phyloP scores from a whole-genome alignment of 2,329 filamentous ascomycete species.

The Curvularia verruculosa region DNA sequence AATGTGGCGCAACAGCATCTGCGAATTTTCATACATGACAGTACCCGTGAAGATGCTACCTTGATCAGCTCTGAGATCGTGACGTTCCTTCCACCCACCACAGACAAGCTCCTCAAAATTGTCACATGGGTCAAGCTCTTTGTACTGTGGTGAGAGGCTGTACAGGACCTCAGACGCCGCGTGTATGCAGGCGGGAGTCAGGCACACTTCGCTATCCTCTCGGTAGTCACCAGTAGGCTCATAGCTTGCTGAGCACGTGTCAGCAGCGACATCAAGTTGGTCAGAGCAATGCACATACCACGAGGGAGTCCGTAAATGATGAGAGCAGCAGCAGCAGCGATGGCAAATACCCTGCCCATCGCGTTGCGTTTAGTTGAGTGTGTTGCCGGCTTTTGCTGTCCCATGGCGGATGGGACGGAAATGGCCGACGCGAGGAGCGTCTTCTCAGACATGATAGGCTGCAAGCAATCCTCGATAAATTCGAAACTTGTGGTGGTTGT shows the following conservation, averaged over 20 bases:
- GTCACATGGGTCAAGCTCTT: slow-evolving; percentile 69
- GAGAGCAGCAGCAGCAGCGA: slow-evolving; percentile 25
- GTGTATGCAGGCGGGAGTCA: slow-evolving; percentile 67
- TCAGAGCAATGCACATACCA: not conserved
- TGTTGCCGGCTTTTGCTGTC: slow-evolving; percentile 19
- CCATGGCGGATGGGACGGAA: slow-evolving; percentile 12
- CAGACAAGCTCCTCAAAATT: slow-evolving; percentile 72
- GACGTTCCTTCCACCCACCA: slow-evolving; percentile 67
- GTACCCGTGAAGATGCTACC: slow-evolving; percentile 65
- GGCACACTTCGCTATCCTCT: slow-evolving; percentile 49
- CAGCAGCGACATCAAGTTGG: not conserved
- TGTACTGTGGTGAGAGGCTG: slow-evolving; percentile 66
- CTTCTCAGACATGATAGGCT: slow-evolving; percentile 32
- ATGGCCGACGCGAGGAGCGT: slow-evolving; percentile 24
- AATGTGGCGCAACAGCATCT: slow-evolving; percentile 66
- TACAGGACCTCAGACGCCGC: slow-evolving; percentile 67
- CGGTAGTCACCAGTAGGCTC: slow-evolving; percentile 8
- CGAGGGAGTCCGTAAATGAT: slow-evolving; percentile 30
- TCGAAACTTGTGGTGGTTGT: not conserved
- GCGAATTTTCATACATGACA: slow-evolving; percentile 66
- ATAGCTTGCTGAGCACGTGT: slow-evolving; percentile 11
- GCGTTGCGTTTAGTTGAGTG: slow-evolving; percentile 21
- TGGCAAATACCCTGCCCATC: slow-evolving; percentile 24
- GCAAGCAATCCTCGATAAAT: not conserved
- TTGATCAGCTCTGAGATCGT: slow-evolving; percentile 70